A percentile compares a stretch with the other conserved stretches of the same genome.
Evolutionary conservation across 768 basidiomycete species (phyloP).

Genomic region (Termitomyces sp.): DNA sequence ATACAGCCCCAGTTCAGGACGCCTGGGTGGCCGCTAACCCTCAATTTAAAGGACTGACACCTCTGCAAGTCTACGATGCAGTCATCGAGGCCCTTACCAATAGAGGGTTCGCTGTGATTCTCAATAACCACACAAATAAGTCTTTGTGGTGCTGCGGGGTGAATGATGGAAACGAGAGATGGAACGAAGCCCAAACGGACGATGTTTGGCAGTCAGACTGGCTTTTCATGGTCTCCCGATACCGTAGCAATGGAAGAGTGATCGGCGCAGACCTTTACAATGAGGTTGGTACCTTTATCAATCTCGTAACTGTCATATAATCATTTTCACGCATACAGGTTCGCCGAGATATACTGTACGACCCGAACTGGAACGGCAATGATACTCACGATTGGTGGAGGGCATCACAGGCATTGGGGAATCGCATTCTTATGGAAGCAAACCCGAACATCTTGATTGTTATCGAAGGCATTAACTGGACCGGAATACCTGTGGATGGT

Average conservation of each 20-base stretch:
- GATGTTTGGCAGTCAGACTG: constrained; percentile 11
- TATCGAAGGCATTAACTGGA: constrained; percentile 15
- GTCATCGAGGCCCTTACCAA: constrained; percentile 11
- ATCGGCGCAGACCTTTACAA: constrained; percentile 13
- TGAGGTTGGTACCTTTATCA: constrained; percentile 4
- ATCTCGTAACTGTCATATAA: not conserved
- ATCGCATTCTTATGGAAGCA: constrained; percentile 12
- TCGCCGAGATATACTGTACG: constrained; percentile 9
- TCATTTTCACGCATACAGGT: constrained; percentile 1
- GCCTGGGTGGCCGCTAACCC: constrained; percentile 10
- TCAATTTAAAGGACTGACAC: constrained; percentile 9
- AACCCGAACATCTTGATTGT: constrained; percentile 12
- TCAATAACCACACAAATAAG: constrained; percentile 14
- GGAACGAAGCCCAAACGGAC: constrained; percentile 13
- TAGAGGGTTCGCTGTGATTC: constrained; percentile 12
- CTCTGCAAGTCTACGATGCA: constrained; percentile 11
- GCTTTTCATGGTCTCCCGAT: constrained; percentile 13
- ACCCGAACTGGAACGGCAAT: constrained; percentile 10
- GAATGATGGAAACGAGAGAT: constrained; percentile 12
- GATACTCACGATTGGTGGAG: constrained; percentile 9
- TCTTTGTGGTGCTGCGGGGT: constrained; percentile 13
- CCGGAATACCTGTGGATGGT: constrained; percentile 12
- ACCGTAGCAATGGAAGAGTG: constrained; percentile 10
- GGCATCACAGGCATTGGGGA: constrained; percentile 5
- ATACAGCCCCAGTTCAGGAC: constrained; percentile 8